These are phyloP conservation scores for Podospora sp. DNA, from an alignment of 495 filamentous ascomycete species.

Conservation along the genomic window DNA sequence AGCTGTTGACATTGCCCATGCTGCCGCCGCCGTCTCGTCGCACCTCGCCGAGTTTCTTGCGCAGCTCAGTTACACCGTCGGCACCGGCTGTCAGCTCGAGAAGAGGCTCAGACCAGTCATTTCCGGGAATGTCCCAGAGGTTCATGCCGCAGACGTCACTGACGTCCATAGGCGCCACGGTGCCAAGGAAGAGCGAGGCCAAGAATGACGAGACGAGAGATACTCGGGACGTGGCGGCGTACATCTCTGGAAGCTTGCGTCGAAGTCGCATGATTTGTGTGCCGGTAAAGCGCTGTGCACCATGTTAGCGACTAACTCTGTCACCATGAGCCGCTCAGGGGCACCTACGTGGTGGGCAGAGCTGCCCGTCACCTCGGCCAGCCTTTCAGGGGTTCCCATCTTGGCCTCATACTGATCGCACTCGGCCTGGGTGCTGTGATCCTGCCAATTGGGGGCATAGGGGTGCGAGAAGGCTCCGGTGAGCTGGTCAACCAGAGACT, in stretches of 20 bases:
- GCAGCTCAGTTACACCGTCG: slow-evolving; percentile 66
- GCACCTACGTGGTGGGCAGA: slow-evolving; percentile 85
- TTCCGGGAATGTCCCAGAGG: slow-evolving; percentile 83
- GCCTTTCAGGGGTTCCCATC: slow-evolving; percentile 62
- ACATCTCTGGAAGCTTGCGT: slow-evolving; percentile 75
- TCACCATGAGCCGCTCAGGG: not conserved
- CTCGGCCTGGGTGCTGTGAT: slow-evolving; percentile 87
- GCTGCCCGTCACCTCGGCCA: slow-evolving; percentile 84
- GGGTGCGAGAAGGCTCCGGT: slow-evolving; percentile 77
- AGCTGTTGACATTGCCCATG: slow-evolving; percentile 71
- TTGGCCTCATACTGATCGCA: slow-evolving; percentile 82
- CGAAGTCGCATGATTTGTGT: slow-evolving; percentile 91
- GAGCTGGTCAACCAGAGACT: slow-evolving; percentile 69
- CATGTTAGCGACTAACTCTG: slow-evolving; percentile 28
- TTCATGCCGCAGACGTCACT: slow-evolving; percentile 97
- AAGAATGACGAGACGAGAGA: slow-evolving; percentile 95
- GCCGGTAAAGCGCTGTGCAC: slow-evolving; percentile 85
- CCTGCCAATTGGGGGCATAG: slow-evolving; percentile 96
- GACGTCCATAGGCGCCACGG: slow-evolving; percentile 87
- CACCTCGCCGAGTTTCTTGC: slow-evolving; percentile 78
- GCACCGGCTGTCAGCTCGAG: slow-evolving; percentile 75
- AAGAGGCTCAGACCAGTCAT: slow-evolving; percentile 71
- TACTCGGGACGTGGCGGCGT: slow-evolving; percentile 78
- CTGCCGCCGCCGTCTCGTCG: slow-evolving; percentile 76
- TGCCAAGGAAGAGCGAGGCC: slow-evolving; percentile 85